Conservation (phyloP, 2,329 filamentous ascomycete genomes). For the Teratosphaeria epicoccoides region DNA sequence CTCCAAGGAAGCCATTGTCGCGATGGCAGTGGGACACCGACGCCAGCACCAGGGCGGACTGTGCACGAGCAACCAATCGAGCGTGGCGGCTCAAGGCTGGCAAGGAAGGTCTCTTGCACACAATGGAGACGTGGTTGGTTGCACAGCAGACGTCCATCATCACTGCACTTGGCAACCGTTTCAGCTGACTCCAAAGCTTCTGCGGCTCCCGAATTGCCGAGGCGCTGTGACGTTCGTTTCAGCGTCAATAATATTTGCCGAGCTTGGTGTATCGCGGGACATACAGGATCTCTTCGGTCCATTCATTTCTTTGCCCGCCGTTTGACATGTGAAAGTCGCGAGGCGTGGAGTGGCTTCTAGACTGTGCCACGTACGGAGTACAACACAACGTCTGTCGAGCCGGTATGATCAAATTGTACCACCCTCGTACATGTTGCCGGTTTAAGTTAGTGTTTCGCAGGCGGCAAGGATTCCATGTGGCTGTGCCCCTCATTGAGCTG, state of each 20-base stretch:
- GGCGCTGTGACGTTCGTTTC: background rate
- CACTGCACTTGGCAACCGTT: background rate
- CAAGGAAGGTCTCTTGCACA: background rate
- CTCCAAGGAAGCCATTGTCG: slow-evolving; percentile 5
- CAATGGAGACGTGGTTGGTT: background rate
- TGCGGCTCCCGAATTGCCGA: no score
- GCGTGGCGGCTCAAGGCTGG: background rate
- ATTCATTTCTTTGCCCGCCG: background rate
- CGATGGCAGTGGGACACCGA: background rate
- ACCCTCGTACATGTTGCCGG: no score
- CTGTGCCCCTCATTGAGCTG: background rate
- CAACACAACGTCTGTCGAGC: no score
- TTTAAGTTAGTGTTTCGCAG: no score
- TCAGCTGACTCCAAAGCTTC: background rate
- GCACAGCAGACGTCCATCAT: background rate
- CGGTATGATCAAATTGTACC: no score
- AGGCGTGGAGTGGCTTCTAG: no score
- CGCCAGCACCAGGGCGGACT: background rate
- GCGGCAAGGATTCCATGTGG: no score
- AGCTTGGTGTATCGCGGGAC: no score
- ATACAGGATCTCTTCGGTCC: no score
- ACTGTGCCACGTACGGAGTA: no score
- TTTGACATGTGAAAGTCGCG: background rate
- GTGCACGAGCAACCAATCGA: background rate
- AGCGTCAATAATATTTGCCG: slow-evolving; percentile 23